phyloP scores from a whole-genome alignment of 495 filamentous ascomycete species.

The Penicillium salamii region DNA sequence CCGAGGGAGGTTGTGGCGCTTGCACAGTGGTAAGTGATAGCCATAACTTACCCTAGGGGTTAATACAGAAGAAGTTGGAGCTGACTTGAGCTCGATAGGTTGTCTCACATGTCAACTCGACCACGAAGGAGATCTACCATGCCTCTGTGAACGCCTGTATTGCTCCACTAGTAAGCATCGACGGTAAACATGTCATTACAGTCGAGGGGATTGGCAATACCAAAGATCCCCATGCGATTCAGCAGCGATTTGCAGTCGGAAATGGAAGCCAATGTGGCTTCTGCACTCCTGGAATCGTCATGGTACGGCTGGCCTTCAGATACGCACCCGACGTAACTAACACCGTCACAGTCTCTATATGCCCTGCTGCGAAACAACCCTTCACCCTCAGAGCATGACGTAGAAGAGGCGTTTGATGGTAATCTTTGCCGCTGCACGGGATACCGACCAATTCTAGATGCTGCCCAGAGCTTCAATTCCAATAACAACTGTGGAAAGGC shows the following conservation, averaged over 20 bases:
- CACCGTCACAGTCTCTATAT: slow-evolving; percentile 23
- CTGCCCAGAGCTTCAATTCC: slow-evolving; percentile 62
- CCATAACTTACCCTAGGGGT: too few relatives aligned
- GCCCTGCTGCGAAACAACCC: slow-evolving; percentile 68
- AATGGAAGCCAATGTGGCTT: slow-evolving; percentile 72
- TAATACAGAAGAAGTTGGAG: background rate
- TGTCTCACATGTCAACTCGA: slow-evolving; percentile 87
- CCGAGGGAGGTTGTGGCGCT: slow-evolving; percentile 94
- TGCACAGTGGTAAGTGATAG: slow-evolving; percentile 85
- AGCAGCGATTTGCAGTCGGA: slow-evolving; percentile 78
- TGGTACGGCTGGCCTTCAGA: slow-evolving; percentile 48
- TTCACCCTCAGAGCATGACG: slow-evolving; percentile 25
- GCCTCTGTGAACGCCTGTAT: slow-evolving; percentile 93
- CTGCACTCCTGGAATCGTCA: slow-evolving; percentile 96
- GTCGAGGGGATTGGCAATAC: slow-evolving; percentile 95
- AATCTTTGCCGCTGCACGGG: slow-evolving; percentile 96
- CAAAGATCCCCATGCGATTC: slow-evolving; percentile 82
- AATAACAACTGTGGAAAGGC: slow-evolving; percentile 41
- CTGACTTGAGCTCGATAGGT: slow-evolving; percentile 44
- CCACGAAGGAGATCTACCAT: slow-evolving; percentile 86
- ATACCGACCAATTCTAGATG: slow-evolving; percentile 91
- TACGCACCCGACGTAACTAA: background rate
- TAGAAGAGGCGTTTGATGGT: slow-evolving; percentile 58
- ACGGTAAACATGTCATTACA: slow-evolving; percentile 98
- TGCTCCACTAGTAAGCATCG: slow-evolving; percentile 85